Conservation (phyloP, 495 filamentous ascomycete species). For the Cairneyella variabilis region DNA sequence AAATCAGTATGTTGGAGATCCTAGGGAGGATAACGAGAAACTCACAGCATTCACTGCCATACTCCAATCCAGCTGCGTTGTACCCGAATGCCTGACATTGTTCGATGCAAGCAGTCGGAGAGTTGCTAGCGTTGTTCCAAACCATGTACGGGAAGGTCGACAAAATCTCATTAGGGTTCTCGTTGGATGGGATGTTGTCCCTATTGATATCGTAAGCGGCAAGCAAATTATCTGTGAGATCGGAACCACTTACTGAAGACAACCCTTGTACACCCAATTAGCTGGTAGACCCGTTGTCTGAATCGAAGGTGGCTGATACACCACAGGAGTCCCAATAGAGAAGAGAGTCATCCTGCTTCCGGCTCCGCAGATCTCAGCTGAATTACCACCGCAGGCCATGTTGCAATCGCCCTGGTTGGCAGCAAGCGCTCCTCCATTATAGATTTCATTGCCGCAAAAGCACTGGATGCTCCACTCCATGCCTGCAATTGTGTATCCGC, state of each 20-base stretch:
- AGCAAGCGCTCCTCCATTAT: conserved; percentile 26
- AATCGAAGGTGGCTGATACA: conserved; percentile 22
- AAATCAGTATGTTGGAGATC: not conserved
- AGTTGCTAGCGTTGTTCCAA: conserved; percentile 22
- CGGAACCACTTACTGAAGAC: conserved; percentile 3
- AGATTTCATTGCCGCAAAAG: conserved; percentile 24
- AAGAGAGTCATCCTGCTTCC: conserved; percentile 51
- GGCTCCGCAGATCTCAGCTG: conserved; percentile 40
- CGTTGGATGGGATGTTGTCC: conserved; percentile 7
- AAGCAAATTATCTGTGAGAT: not conserved
- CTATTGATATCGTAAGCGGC: not conserved
- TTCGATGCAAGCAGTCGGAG: conserved; percentile 28
- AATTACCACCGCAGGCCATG: conserved; percentile 43
- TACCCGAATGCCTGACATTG: conserved; percentile 35
- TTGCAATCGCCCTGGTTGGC: conserved; percentile 47
- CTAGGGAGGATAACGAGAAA: not conserved
- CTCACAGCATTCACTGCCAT: conserved; percentile 33
- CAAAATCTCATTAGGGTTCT: not conserved
- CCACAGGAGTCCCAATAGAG: conserved; percentile 20
- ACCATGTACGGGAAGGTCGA: conserved; percentile 9
- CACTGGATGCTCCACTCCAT: conserved; percentile 41
- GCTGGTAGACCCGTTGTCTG: conserved; percentile 16
- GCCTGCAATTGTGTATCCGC: conserved; percentile 46
- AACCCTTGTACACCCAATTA: conserved; percentile 20
- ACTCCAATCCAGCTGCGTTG: conserved; percentile 39